Base-by-base conservation (phyloP, 257 asterid genomes). In the Gentiana straminea region DNA sequence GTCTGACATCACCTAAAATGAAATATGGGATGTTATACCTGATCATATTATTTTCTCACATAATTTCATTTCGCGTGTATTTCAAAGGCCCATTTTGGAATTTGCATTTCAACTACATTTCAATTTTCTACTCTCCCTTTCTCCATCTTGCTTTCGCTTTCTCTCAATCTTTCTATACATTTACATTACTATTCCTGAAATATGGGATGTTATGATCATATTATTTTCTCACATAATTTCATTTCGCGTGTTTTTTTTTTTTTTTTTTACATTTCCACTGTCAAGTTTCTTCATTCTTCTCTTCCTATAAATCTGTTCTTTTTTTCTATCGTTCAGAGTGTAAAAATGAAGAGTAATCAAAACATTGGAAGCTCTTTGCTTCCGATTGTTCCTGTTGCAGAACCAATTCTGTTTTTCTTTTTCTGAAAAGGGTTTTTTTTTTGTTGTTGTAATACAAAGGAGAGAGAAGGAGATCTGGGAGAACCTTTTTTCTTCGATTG, bases 61-160 rank as follows among this genome's bases (percentile, higher is more conserved):
- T 11, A 58, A 63, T 52, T 53, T 34, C 74, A 72, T 82, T 78
- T 78, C 79, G 66, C 77, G 71, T 70, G 7, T 10, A 82, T 80
- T 79, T 76, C 83, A 71, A 68, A 12, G 51, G 33, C 15, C 1
- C 60, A 63, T 69, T 56, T 60, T 12, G 24, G 24, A 49, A 64
- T 71, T 70, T 71, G 43, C 73, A 77, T 79, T 68, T 58, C 62
- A 34, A 58, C 33, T 70, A 37, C 64, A 67, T 69, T 63, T 64
- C 54, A 65, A 72, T 60, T 47, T 59, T 35, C 63, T 33, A 60
- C 72, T 67, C 76, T 72, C 59, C 67, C 61, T 4, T 61, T 34
- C 68, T 9, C 55, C 65, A 50, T 61, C 3, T 41, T 41, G 44
- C 59, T 61, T 41, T 51, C 45, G 13, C 59, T 62, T 52, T 51